Base-by-base conservation (phyloP, 495 filamentous ascomycete genomes). In the Xylaria curta region DNA sequence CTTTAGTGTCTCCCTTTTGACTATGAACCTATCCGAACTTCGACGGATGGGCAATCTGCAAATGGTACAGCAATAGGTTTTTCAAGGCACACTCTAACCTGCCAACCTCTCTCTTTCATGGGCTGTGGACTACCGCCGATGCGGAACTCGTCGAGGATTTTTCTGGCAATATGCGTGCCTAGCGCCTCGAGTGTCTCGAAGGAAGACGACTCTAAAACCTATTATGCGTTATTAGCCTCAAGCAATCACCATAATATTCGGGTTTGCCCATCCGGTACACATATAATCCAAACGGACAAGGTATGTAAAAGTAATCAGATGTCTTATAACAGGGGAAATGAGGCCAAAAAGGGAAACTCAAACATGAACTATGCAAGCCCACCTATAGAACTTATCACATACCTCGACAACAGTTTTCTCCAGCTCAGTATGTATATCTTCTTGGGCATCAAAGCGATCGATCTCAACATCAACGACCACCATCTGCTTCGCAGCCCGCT, bases 151-250 rank as follows among this genome's bases (percentile, higher is more conserved):
- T 73, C 72, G 4, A 84, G 72, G 24, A 90, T 80, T 28, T 70
- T 68, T 2, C 82, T 72, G 19, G 82, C 83, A 4, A 90, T 74
- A 46, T 81, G 81, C 0, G 82, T 78, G 0, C 85, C 85, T 4
- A 92, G 80, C 0, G 89, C 82, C 76, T 92, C 90, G 13, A 92
- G 85, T 0, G 90, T 92, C 78, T 89, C 85, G 73, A 90, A 91
- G 0, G 84, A 85, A 0, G 89, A 89, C 4, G 83, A 75, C 63
- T 88, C 86, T 60, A 91, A 82, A 3, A 82, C 76, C 88, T 91
- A 66, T 31, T 42, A 28, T 10, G 10, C 26, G 36, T 51, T 12
- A 53, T 59, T 58, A 59, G 61, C n/a, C 28, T 36, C 40, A 78
- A 74, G 80, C 72, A 7, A 54, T 40, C 0, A 33, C 28, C 10